Conservation (phyloP, 2,329 filamentous ascomycete genomes). For the Aurifilum marmelostoma region DNA sequence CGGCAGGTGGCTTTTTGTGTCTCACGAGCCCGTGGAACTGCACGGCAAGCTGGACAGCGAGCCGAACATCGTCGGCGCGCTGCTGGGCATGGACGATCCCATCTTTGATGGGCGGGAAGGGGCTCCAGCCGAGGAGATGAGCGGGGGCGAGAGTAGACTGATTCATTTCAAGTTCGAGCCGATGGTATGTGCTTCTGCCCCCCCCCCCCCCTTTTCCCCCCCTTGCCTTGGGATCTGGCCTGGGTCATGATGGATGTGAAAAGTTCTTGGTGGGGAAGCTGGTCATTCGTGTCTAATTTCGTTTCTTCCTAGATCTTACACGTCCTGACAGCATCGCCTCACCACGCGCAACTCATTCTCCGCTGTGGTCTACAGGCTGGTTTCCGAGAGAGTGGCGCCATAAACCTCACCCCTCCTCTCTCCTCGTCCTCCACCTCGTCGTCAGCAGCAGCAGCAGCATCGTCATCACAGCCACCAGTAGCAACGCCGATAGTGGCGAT, state of each 20-base stretch:
- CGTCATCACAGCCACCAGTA: slow-evolving; percentile 53
- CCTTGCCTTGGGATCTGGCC: too few relatives aligned
- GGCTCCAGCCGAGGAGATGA: slow-evolving; percentile 29
- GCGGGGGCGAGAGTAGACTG: slow-evolving; percentile 47
- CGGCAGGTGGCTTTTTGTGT: slow-evolving; percentile 84
- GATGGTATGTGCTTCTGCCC: slow-evolving; percentile 66
- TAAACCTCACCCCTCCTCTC: slow-evolving; percentile 59
- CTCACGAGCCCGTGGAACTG: slow-evolving; percentile 69
- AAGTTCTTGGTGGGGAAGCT: not conserved
- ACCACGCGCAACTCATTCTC: slow-evolving; percentile 75
- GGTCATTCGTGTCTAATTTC: not conserved
- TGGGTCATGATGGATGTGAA: not conserved
- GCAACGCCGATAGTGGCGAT: slow-evolving; percentile 78
- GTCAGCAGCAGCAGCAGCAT: slow-evolving; percentile 30
- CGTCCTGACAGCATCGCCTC: slow-evolving; percentile 74
- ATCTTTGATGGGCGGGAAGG: slow-evolving; percentile 29
- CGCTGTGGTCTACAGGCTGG: slow-evolving; percentile 78
- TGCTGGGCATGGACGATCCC: slow-evolving; percentile 46
- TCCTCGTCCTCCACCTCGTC: slow-evolving; percentile 23
- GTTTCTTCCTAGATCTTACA: slow-evolving; percentile 80
- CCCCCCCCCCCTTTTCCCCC: not conserved
- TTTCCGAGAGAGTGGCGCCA: slow-evolving; percentile 86
- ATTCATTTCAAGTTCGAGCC: slow-evolving; percentile 94
- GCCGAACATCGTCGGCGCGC: slow-evolving; percentile 31
- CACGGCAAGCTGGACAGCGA: slow-evolving; percentile 31